Percentiles rank a stretch among this genome's conserved stretches.
phyloP scores from a whole-genome alignment of 345 rosid genomes.

The Aquilaria malaccensis region DNA sequence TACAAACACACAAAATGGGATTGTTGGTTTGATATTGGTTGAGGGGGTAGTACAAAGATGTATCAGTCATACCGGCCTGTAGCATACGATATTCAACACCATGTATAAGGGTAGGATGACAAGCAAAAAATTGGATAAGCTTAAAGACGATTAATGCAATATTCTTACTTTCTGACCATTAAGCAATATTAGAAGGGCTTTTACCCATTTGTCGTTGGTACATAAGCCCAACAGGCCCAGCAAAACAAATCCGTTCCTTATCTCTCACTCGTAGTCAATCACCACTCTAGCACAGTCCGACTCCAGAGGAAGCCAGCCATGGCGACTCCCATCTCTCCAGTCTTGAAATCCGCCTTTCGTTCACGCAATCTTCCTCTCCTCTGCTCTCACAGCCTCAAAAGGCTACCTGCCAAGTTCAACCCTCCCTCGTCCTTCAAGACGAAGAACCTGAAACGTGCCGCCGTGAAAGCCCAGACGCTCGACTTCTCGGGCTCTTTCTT shows the following conservation, averaged over 20 bases:
- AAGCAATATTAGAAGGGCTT: no score
- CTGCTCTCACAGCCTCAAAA: slow-evolving; percentile 32
- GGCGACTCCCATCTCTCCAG: slow-evolving; percentile 30
- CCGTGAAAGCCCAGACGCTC: slow-evolving; percentile 51
- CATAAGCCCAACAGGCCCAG: no score
- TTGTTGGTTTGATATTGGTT: no score
- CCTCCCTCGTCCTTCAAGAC: slow-evolving; percentile 10
- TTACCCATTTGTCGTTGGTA: no score
- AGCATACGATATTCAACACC: no score
- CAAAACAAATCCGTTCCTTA: not conserved
- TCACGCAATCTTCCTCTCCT: slow-evolving; percentile 32
- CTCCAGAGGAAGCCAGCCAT: slow-evolving; percentile 1
- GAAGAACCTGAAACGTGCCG: slow-evolving; percentile 10
- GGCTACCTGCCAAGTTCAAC: slow-evolving; percentile 29
- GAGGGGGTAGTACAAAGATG: no score
- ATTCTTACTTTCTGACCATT: no score
- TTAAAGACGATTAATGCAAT: no score
- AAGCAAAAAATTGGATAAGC: no score
- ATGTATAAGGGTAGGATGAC: no score
- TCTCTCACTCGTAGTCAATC: not conserved
- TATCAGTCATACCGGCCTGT: no score
- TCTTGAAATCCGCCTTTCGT: slow-evolving; percentile 28
- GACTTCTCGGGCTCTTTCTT: slow-evolving; percentile 78
- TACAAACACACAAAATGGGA: no score
- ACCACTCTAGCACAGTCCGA: not conserved